Conservation (phyloP, 257 asterid genomes). For the Scutellaria galericulata region DNA sequence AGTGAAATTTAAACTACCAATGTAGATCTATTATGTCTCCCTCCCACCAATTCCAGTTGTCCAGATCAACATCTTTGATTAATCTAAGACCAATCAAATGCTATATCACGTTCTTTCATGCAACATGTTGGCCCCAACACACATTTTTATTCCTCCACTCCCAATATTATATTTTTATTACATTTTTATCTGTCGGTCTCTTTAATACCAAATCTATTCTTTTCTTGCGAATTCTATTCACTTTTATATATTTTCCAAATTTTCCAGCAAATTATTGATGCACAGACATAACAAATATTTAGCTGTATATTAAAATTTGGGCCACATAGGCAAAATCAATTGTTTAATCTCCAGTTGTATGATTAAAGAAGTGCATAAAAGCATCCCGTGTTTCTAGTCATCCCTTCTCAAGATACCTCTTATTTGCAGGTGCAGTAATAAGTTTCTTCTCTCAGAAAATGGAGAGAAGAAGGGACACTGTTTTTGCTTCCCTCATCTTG, state of each 20-base stretch:
- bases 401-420: constrained; percentile 26
- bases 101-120: constrained; percentile 45
- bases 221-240: too few species aligned
- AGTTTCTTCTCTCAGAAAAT: constrained; percentile 23
- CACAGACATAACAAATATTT: neutral
- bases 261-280: constrained; percentile 21
- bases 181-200: constrained; percentile 25
- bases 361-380: constrained; percentile 20
- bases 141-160: constrained; percentile 31
- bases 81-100: constrained; percentile 49
- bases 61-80: constrained; percentile 37
- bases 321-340: constrained; percentile 23
- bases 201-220: too few species aligned
- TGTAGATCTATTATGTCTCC: constrained; percentile 43
- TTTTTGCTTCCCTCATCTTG: constrained; percentile 35
- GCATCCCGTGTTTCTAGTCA: neutral
- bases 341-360: constrained; percentile 8
- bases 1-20: constrained; percentile 31
- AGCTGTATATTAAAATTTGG: neutral
- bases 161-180: neutral
- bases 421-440: too few species aligned
- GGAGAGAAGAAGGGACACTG: constrained; percentile 45
- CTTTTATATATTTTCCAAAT: neutral
- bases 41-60: constrained; percentile 51
- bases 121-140: constrained; percentile 51